Evolutionary conservation across 169 alveolate species (phyloP), one percentile per base, ranked within the genome.

Genomic region (Cyclospora cayetanensis): DNA sequence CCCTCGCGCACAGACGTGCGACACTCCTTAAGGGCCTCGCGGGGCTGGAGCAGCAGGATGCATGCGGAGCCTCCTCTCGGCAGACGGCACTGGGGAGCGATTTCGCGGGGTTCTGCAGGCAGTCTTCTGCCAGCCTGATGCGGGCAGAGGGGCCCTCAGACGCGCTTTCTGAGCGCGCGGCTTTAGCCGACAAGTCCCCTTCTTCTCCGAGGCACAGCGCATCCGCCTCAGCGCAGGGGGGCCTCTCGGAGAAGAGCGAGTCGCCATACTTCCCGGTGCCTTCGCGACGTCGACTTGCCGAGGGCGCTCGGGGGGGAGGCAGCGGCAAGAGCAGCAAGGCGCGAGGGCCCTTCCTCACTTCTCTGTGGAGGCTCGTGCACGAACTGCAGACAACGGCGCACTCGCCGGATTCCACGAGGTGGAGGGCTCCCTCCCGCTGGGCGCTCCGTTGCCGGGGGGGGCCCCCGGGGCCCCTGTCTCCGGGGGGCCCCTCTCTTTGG

Each of bases 261-360:
- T 15, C 70, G 9, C 70, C 70, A 20, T 55, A 55, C 70, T 55
- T 7, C 29, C 70, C 70, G 7, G 31, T 55, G 70, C n/a, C 9
- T 29, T 22, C n/a, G 7, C 70, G 70, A 22, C 11, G n/a, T 15
- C n/a, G 46, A 3, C 43, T 27, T 5, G 34, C n/a, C 15, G 34
- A 34, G 79, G 11, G 74, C 35, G 3, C 22, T 43, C n/a, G 43
- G 34, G 31, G 79, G 46, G n/a, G 43, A 37, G 31, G 79, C 39
- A 66, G 79, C 79, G 31, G 79, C 79, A 66, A 43, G 25, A 25
- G 79, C 79, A 34, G 79, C 79, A 34, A 22, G 43, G 79, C 79
- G 20, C 31, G 70, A 9, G 70, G 70, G 34, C 34, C 29, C 34
- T 55, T 55, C 29, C 31, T 22, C 34, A 55, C 15, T 7, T 20